phyloP scores from a whole-genome alignment of 495 filamentous ascomycete genomes.

The Clohesyomyces aquaticus region DNA sequence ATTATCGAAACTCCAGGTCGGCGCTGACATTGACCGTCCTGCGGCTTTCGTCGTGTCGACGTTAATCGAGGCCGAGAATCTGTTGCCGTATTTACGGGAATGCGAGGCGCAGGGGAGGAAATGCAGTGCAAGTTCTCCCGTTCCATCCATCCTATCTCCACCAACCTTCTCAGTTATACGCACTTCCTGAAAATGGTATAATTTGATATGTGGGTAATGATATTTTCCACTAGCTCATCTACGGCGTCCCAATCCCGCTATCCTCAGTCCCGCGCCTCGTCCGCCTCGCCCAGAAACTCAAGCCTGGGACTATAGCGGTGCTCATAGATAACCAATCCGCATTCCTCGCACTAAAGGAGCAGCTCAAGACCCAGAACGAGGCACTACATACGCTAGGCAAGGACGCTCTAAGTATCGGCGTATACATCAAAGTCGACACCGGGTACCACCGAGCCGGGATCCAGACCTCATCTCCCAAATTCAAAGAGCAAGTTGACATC shows the following conservation, averaged over 20 bases:
- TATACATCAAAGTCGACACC: constrained; percentile 81
- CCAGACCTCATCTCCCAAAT: constrained; percentile 54
- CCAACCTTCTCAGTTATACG: too few relatives aligned
- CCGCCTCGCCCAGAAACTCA: constrained; percentile 54
- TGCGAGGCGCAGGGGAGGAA: constrained; percentile 54
- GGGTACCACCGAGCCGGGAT: constrained; percentile 78
- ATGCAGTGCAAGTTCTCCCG: constrained; percentile 57
- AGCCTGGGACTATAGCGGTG: constrained; percentile 60
- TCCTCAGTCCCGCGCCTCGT: constrained; percentile 64
- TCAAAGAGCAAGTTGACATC: constrained; percentile 53
- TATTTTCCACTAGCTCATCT: constrained; percentile 62
- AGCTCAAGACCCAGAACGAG: constrained; percentile 15
- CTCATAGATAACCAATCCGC: constrained; percentile 71
- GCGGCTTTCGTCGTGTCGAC: constrained; percentile 80
- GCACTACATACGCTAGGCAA: too few relatives aligned
- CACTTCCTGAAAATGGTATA: too few relatives aligned
- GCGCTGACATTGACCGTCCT: constrained; percentile 51
- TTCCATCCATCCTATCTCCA: background rate
- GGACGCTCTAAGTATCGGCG: constrained; percentile 42
- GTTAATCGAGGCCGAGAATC: constrained; percentile 71
- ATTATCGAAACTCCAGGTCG: constrained; percentile 74
- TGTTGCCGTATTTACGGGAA: constrained; percentile 65
- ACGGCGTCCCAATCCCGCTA: constrained; percentile 72
- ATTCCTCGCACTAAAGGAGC: constrained; percentile 49
- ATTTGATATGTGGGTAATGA: too few relatives aligned